Percentiles rank a stretch among this genome's conserved stretches.
Evolutionary conservation across 2,329 filamentous ascomycete genomes (phyloP).

Genomic region (Eutypa lata): DNA sequence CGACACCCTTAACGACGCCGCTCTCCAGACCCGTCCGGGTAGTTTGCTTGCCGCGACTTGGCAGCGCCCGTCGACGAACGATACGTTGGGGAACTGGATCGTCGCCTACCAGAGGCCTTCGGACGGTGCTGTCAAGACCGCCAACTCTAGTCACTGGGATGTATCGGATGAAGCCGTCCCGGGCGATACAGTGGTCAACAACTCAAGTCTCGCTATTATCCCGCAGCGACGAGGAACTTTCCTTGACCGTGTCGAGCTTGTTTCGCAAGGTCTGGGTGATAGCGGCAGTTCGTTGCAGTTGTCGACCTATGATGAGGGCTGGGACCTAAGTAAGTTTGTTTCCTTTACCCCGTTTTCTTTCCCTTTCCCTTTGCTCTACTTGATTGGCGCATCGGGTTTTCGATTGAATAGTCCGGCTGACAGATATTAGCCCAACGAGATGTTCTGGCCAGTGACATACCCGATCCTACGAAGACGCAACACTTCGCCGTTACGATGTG

Average conservation of each 20-base stretch:
- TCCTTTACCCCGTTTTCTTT: neutral
- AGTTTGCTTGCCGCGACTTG: constrained; percentile 21
- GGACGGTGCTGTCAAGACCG: constrained; percentile 20
- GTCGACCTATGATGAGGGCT: constrained; percentile 15
- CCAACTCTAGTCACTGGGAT: constrained; percentile 18
- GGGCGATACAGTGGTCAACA: constrained; percentile 11
- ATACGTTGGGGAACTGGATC: constrained; percentile 14
- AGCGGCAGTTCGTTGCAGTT: constrained; percentile 11
- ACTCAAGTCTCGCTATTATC: constrained; percentile 20
- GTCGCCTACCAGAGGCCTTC: constrained; percentile 22
- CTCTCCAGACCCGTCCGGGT: constrained; percentile 15
- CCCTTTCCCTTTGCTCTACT: too few relatives aligned
- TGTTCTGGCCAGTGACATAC: constrained; percentile 10
- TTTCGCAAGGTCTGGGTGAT: constrained; percentile 10
- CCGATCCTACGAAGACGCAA: constrained; percentile 11
- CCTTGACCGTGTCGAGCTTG: constrained; percentile 15
- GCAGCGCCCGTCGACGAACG: constrained; percentile 14
- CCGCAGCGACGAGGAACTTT: constrained; percentile 12
- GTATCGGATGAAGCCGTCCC: constrained; percentile 15
- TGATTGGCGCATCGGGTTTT: too few relatives aligned
- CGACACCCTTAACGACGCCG: constrained; percentile 13
- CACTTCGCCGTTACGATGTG: constrained; percentile 19
- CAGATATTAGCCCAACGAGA: constrained; percentile 1
- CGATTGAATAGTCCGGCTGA: neutral
- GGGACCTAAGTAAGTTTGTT: constrained; percentile 12